Base-by-base conservation (phyloP, 2,329 filamentous ascomycete species). In the Ustilaginoidea virens region DNA sequence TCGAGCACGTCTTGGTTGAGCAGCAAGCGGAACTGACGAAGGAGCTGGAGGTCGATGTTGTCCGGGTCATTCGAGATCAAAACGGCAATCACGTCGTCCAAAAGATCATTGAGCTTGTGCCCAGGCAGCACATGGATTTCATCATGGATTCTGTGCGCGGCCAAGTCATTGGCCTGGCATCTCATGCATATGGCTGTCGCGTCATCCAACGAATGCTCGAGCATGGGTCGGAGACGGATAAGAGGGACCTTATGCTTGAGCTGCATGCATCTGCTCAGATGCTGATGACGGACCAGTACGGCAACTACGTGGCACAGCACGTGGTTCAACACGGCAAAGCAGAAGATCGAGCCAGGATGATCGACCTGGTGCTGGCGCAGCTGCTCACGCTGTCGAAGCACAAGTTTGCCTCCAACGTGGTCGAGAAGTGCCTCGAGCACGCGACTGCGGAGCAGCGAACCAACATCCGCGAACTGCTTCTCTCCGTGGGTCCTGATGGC, bases 1-100 rank as follows among this genome's bases (percentile, higher is more conserved):
- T 98, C 16, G 82, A 94, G 43, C 77, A 92, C 47, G 75, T 94
- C 16, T 67, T 96, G 5, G 76, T 80, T n/a, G 85, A 93, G 40
- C 86, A 96, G 49, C 86, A 94, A 62, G 75, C 74, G 8, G 69
- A 73, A 31, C 69, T 94, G 42, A 77, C 92, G 17, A 74, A 76
- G 43, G 90, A 96, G 51, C 68, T 96, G 1, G 74, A 86, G 47
- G 61, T 68, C 16, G 67, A 85, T 31, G 72, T 94, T 5, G 49
- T 87, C 31, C 70, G 69, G 34, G 80, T 87, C 32, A 77, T 92
- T 37, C 79, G 76, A 41, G 80, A 94, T 41, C 74, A 83, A 47
- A 90, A 94, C 41, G 90, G 87, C 31, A 98, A 98, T 51, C 90
- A 98, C 40, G 90, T 98, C 17, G 75, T 98, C 12, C 90, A 96